Base-by-base conservation (phyloP, 2,329 filamentous ascomycete genomes). In the Trichoderma arundinaceum region DNA sequence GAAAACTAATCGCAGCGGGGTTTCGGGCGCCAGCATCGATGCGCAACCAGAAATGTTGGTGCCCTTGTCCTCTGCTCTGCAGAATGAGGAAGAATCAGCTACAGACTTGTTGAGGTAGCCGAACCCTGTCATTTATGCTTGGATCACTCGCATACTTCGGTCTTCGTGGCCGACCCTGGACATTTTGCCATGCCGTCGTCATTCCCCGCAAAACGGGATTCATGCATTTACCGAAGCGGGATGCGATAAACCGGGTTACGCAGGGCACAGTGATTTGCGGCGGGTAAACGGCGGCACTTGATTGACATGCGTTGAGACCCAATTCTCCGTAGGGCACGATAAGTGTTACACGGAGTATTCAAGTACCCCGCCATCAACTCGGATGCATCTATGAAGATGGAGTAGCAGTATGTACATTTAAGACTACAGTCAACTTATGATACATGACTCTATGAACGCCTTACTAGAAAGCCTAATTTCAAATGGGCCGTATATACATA, bases 61-160 rank as follows among this genome's bases (percentile, higher is more conserved):
- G 32, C 33, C 10, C 32, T 41, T 38, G 60, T 10, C 57, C 44
- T 41, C 44, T 32, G n/a, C 49, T 53, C 35, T 46, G 15, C 35
- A 22, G 28, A 53, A 46, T 17, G 32, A 53, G 13, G 32, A 41
- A 10, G 15, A 35, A 39, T 39, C 19, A 22, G 13, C 13, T 12
- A 43, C 28, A 63, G 13, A 10, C 22, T 53, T 35, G 10, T 10
- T 53, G n/a, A 53, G 39, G 32, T 28, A 15, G 39, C 17, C 35
- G n/a, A 46, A 38, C 60, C 60, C 49, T 44, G 60, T 43, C 60
- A n/a, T 53, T 44, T 46, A 54, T 46, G 51, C 49, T 35, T 22
- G 38, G 48, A 46, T 54, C 54, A 44, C 60, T 53, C 39, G 60
- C 60, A 63, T 44, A 63, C 12, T 17, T 52, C 19, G 17, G 43